These are phyloP conservation scores for Metschnikowia koreensis DNA, from an alignment of 805 yeast species.

Conservation along the genomic window DNA sequence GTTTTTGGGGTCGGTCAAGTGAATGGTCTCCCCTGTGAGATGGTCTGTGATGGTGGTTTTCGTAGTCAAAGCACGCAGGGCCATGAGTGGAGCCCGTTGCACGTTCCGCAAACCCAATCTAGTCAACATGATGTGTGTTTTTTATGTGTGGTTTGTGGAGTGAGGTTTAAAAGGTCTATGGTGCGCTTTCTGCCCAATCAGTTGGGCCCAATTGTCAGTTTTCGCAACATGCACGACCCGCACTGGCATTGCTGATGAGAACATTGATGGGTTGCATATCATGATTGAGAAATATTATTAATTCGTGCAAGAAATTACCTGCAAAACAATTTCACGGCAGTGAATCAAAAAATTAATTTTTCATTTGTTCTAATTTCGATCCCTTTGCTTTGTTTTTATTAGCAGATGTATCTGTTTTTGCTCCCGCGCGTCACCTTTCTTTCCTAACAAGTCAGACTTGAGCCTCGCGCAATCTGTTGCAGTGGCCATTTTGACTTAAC, in stretches of 20 bases:
- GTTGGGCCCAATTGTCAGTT: not conserved
- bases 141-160: not conserved
- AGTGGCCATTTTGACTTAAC: too few relatives aligned
- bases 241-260: not conserved
- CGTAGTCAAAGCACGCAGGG: constrained; percentile 28
- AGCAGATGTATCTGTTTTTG: too few relatives aligned
- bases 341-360: too few relatives aligned
- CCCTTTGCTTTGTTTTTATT: too few relatives aligned
- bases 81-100: constrained; percentile 10
- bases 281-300: too few relatives aligned
- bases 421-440: too few relatives aligned
- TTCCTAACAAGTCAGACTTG: too few relatives aligned
- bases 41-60: constrained; percentile 40
- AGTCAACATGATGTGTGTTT: constrained; percentile 23
- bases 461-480: too few relatives aligned
- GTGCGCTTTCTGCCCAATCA: constrained; percentile 13
- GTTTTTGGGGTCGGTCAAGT: constrained; percentile 39
- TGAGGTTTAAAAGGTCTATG: constrained; percentile 1
- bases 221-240: not conserved
- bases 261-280: too few relatives aligned
- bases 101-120: constrained; percentile 25
- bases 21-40: constrained; percentile 37
- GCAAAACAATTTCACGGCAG: too few relatives aligned
- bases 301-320: too few relatives aligned
- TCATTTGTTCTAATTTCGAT: too few relatives aligned